Conservation (phyloP, 768 basidiomycete species). For the Boletus tomentosulus region DNA sequence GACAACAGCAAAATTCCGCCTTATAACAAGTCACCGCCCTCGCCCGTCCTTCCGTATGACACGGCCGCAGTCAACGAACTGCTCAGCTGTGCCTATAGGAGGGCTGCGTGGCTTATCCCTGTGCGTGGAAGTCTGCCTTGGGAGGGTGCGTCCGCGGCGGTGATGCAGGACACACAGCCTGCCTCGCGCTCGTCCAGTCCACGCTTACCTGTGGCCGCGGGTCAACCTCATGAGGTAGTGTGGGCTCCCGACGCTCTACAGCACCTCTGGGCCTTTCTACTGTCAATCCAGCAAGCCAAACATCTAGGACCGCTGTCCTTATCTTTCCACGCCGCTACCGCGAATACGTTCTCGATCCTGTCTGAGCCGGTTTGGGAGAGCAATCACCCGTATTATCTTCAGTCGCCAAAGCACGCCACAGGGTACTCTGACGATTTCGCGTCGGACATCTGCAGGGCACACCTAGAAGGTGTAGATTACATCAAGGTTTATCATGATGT, state of each 20-base stretch:
- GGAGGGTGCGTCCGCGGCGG: constrained; percentile 40
- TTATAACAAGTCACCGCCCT: constrained; percentile 35
- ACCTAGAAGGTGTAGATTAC: constrained; percentile 39
- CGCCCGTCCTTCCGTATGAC: constrained; percentile 34
- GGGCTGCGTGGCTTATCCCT: constrained; percentile 56
- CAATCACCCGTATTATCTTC: constrained; percentile 21
- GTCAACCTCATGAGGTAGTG: constrained; percentile 29
- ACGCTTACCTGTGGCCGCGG: constrained; percentile 11
- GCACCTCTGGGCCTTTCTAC: constrained; percentile 50
- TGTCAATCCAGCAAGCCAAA: constrained; percentile 34
- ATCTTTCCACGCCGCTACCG: constrained; percentile 40
- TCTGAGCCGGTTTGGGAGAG: constrained; percentile 23
- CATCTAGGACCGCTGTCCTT: constrained; percentile 46
- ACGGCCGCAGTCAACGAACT: constrained; percentile 30
- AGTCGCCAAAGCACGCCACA: constrained; percentile 10
- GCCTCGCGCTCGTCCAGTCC: constrained; percentile 17
- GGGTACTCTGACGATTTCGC: constrained; percentile 8
- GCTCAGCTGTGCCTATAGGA: constrained; percentile 32
- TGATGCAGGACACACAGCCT: constrained; percentile 33
- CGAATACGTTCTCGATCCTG: constrained; percentile 3
- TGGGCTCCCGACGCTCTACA: constrained; percentile 46
- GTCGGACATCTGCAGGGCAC: constrained; percentile 14
- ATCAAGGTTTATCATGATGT: constrained; percentile 62
- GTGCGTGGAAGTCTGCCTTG: constrained; percentile 51
- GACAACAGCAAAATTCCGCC: constrained; percentile 22